Percentiles rank a stretch among this genome's conserved stretches.
Evolutionary conservation across 2,329 filamentous ascomycete genomes (phyloP).

Genomic region (Cladobotryum protrusum): DNA sequence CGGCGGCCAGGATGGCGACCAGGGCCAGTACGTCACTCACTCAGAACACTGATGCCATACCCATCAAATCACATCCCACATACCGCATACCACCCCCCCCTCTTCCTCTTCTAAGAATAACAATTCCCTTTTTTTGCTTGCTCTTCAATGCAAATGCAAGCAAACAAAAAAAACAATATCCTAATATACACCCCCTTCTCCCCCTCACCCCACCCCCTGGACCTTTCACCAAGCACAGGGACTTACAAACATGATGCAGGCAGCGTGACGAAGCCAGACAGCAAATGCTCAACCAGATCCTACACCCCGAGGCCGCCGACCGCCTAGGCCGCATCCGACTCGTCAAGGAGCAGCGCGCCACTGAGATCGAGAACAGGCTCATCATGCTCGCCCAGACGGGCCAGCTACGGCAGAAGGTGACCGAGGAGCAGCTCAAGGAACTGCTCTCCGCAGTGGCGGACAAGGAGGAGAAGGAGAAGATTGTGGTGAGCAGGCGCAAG

Average conservation of each 20-base stretch:
- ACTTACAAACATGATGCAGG: slow-evolving; percentile 21
- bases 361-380: slow-evolving; percentile 84
- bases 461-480: slow-evolving; percentile 71
- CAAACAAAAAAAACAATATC: no score
- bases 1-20: slow-evolving; percentile 49
- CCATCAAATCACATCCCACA: no score
- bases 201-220: not conserved
- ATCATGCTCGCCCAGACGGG: slow-evolving; percentile 86
- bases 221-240: no score
- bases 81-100: no score
- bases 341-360: slow-evolving; percentile 86
- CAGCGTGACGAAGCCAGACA: slow-evolving; percentile 63
- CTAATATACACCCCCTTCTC: no score
- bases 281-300: slow-evolving; percentile 82
- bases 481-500: slow-evolving; percentile 78
- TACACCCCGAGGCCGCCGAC: slow-evolving; percentile 88
- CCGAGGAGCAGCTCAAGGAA: slow-evolving; percentile 89
- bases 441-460: slow-evolving; percentile 80
- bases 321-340: slow-evolving; percentile 89
- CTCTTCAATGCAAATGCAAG: no score
- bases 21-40: slow-evolving; percentile 37
- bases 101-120: no score
- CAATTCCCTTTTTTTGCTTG: no score
- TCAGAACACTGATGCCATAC: no score
- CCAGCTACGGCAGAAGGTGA: slow-evolving; percentile 81